These are phyloP conservation scores for Microdochium bolleyi DNA, from an alignment of 2,329 filamentous ascomycete genomes.

Conservation along the genomic window DNA sequence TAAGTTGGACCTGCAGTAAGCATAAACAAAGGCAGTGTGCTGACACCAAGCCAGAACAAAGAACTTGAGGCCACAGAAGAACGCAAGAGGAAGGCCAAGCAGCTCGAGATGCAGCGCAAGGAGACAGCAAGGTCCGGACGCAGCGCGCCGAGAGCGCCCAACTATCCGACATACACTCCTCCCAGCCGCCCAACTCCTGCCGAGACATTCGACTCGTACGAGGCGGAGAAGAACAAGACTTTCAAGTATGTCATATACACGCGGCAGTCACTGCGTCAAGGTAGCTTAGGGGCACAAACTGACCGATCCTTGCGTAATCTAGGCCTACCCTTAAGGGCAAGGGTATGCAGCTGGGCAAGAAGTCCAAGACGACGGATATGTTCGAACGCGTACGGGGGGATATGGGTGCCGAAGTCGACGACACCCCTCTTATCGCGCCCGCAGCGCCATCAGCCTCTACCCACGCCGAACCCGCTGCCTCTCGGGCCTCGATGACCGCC, in stretches of 20 bases:
- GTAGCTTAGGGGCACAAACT: not conserved
- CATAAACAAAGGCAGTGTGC: not conserved
- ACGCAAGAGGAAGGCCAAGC: constrained; percentile 96
- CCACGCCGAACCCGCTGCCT: constrained; percentile 43
- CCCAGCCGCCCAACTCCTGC: constrained; percentile 64
- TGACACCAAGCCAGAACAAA: constrained; percentile 65
- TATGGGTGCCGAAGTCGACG: constrained; percentile 78
- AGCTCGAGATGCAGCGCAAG: constrained; percentile 97
- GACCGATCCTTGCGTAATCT: constrained; percentile 1
- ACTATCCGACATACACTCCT: constrained; percentile 84
- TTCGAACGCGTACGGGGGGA: constrained; percentile 93
- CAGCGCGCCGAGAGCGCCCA: constrained; percentile 62
- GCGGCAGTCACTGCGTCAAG: not conserved
- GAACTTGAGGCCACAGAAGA: constrained; percentile 97
- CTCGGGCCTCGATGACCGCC: constrained; percentile 55
- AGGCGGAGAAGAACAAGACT: constrained; percentile 93
- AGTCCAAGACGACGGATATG: constrained; percentile 95
- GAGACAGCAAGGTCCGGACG: constrained; percentile 77
- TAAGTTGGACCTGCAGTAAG: constrained; percentile 30
- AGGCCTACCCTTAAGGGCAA: constrained; percentile 74
- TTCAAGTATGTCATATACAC: constrained; percentile 55
- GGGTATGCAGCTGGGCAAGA: constrained; percentile 98
- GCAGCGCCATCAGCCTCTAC: constrained; percentile 31
- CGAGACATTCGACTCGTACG: constrained; percentile 88
- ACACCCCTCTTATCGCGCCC: constrained; percentile 58